A percentile compares a stretch with the other conserved stretches of the same genome.
phyloP scores from a whole-genome alignment of 2,329 filamentous ascomycete species.

The Simplicillium aogashimaense region DNA sequence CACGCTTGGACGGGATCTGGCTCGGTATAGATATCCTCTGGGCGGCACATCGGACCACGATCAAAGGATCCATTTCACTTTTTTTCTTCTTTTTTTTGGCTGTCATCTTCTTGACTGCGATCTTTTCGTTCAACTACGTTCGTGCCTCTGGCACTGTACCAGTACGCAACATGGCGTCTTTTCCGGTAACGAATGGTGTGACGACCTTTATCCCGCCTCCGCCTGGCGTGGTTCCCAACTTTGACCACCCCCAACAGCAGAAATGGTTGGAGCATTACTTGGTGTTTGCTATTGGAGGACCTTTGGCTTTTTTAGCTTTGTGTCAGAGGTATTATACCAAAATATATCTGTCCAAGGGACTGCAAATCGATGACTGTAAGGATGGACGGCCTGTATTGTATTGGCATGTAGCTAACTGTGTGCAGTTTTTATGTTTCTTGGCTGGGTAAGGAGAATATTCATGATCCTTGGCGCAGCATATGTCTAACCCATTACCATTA shows the following conservation, averaged over 20 bases:
- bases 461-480: too few species aligned
- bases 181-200: slow-evolving; percentile 15
- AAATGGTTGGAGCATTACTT: slow-evolving; percentile 12
- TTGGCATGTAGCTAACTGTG: slow-evolving; percentile 11
- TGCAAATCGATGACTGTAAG: slow-evolving; percentile 16
- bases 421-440: slow-evolving; percentile 16
- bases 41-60: neutral
- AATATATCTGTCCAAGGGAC: slow-evolving; percentile 13
- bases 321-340: slow-evolving; percentile 21
- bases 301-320: slow-evolving; percentile 14
- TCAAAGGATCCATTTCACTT: neutral
- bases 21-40: neutral
- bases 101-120: too few species aligned
- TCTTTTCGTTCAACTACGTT: too few species aligned
- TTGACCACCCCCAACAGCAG: slow-evolving; percentile 13
- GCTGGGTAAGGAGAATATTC: slow-evolving; percentile 14
- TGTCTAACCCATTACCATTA: too few species aligned
- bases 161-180: slow-evolving; percentile 4
- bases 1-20: neutral
- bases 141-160: neutral
- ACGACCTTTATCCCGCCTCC: slow-evolving; percentile 15
- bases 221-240: slow-evolving; percentile 15
- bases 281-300: slow-evolving; percentile 15
- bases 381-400: too few species aligned
- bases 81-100: too few species aligned